Conservation (phyloP, 331 rosid species). For the Arachis monticola region DNA sequence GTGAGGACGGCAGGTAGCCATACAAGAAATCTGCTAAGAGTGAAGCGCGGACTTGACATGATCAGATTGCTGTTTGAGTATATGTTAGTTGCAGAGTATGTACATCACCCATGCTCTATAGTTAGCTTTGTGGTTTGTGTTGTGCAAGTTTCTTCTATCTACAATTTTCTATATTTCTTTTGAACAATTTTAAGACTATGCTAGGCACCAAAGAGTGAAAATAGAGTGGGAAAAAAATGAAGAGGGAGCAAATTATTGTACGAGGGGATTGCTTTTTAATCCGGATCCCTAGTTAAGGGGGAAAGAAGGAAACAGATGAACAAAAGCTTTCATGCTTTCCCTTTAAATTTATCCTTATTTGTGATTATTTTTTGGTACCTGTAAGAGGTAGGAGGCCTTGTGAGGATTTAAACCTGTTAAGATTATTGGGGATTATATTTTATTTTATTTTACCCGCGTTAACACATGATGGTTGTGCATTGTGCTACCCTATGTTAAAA, state of each 20-base stretch:
- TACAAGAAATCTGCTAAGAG: constrained; percentile 87
- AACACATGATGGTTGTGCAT: no score
- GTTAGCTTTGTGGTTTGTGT: background rate
- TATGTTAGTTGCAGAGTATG: constrained; percentile 75
- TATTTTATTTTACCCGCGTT: no score
- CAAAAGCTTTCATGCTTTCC: background rate
- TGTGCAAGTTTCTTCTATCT: constrained; percentile 9
- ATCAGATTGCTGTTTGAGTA: constrained; percentile 83
- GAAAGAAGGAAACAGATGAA: constrained; percentile 1
- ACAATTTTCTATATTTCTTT: background rate
- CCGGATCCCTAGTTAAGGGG: background rate
- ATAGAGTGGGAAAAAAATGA: constrained; percentile 22
- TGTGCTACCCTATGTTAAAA: no score
- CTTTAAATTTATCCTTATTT: background rate
- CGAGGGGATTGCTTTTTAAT: constrained; percentile 17
- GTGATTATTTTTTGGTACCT: background rate
- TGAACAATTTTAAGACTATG: constrained; percentile 12
- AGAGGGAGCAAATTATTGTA: background rate
- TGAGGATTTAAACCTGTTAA: background rate
- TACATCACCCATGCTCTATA: background rate
- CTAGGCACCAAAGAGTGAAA: constrained; percentile 19
- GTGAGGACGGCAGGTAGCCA: constrained; percentile 78
- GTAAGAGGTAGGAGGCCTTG: background rate
- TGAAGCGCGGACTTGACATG: constrained; percentile 95
- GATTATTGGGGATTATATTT: background rate